A percentile compares a stretch with the other conserved stretches of the same genome.
Evolutionary conservation across 202 grass and related monocot genomes (phyloP).

Genomic region (Hordeum pubiflorum): DNA sequence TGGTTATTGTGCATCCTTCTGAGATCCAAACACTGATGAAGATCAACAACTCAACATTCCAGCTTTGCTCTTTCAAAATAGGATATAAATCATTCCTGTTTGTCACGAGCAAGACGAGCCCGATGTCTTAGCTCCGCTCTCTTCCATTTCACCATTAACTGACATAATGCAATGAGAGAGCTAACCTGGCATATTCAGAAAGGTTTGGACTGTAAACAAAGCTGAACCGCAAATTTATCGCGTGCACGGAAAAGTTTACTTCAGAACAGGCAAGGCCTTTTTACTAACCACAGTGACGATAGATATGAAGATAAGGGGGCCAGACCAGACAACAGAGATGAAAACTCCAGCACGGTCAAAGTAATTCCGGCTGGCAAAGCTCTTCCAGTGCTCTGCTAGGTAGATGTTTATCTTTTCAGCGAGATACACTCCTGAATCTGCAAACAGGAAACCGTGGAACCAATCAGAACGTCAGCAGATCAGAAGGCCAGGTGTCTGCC

Average conservation of each 20-base stretch:
- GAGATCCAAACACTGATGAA: neutral
- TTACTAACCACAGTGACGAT: slow-evolving; percentile 69
- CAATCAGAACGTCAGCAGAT: neutral
- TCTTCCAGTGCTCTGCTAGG: slow-evolving; percentile 64
- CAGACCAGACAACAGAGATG: slow-evolving; percentile 82
- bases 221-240: neutral
- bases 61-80: neutral
- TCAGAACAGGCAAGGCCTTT: neutral
- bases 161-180: slow-evolving; percentile 59
- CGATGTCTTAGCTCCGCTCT: slow-evolving; percentile 70
- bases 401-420: slow-evolving; percentile 79
- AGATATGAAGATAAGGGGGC: slow-evolving; percentile 69
- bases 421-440: slow-evolving; percentile 82
- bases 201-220: neutral
- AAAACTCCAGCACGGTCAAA: slow-evolving; percentile 81
- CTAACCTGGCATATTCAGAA: slow-evolving; percentile 44
- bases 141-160: slow-evolving; percentile 80
- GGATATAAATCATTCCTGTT: slow-evolving; percentile 41
- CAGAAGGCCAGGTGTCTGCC: neutral
- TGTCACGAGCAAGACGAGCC: slow-evolving; percentile 42
- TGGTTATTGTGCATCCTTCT: neutral
- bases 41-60: neutral
- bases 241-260: neutral
- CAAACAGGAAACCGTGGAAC: slow-evolving; percentile 4
- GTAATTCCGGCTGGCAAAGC: slow-evolving; percentile 64